Conservation (phyloP, 1,284 basidiomycete genomes). For the Cutaneotrichosporon curvatum region DNA sequence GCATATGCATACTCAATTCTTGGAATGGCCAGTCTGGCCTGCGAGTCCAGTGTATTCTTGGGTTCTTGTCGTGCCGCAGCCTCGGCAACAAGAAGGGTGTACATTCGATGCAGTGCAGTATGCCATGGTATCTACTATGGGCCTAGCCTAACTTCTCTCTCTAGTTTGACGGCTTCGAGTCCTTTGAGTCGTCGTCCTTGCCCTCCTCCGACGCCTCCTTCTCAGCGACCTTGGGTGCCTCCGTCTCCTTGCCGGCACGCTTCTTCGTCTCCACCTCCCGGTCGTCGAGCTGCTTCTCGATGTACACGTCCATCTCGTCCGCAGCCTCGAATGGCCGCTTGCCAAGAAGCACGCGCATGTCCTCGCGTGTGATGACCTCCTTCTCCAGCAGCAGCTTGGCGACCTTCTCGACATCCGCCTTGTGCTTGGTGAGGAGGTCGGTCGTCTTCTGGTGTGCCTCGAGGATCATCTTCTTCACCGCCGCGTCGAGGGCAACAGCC, state of each 20-base stretch:
- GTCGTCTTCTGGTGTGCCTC: slow-evolving; percentile 79
- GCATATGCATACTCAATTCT: too few relatives aligned
- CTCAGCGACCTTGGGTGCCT: not conserved
- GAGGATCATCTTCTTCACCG: slow-evolving; percentile 90
- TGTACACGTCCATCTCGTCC: slow-evolving; percentile 91
- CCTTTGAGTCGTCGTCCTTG: not conserved
- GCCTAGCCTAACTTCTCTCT: too few relatives aligned
- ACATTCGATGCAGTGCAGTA: slow-evolving; percentile 6
- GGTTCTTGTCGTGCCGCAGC: too few relatives aligned
- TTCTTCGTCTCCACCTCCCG: slow-evolving; percentile 20
- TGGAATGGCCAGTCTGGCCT: too few relatives aligned
- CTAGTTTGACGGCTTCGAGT: too few relatives aligned
- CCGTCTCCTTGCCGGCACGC: slow-evolving; percentile 3
- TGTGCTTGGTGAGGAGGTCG: slow-evolving; percentile 71
- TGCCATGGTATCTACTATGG: not conserved
- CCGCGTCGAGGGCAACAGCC: slow-evolving; percentile 81
- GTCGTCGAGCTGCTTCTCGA: slow-evolving; percentile 53
- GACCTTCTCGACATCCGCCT: slow-evolving; percentile 87
- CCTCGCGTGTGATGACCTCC: slow-evolving; percentile 80
- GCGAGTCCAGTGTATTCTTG: too few relatives aligned
- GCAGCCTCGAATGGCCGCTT: slow-evolving; percentile 50
- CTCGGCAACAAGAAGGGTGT: slow-evolving; percentile 2
- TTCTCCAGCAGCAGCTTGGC: slow-evolving; percentile 82
- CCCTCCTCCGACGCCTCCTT: not conserved
- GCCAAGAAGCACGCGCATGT: slow-evolving; percentile 40